Conservation (phyloP, 176 grass and related monocot species). For the Lolium perenne region DNA sequence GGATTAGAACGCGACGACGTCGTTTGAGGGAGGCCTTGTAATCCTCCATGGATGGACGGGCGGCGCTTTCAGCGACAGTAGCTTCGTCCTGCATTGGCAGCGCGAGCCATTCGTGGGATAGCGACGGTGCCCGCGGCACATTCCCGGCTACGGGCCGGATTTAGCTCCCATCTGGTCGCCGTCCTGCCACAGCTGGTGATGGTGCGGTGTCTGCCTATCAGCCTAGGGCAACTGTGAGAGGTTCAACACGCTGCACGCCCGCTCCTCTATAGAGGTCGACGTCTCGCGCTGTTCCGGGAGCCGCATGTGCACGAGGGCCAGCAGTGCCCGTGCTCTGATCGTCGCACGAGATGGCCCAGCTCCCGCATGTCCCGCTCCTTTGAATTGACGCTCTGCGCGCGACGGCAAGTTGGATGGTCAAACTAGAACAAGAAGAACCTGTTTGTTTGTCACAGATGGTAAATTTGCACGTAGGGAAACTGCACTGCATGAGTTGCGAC, state of each 20-base stretch:
- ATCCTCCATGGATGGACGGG: no score
- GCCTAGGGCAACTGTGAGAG: slow-evolving; percentile 36
- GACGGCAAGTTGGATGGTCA: background rate
- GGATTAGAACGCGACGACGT: slow-evolving; percentile 8
- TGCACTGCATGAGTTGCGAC: no score
- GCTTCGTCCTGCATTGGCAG: background rate
- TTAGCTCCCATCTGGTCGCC: slow-evolving; percentile 30
- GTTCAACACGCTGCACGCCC: slow-evolving; percentile 37
- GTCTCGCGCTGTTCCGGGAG: background rate
- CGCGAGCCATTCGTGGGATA: slow-evolving; percentile 37
- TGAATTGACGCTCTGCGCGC: background rate
- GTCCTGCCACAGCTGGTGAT: slow-evolving; percentile 29
- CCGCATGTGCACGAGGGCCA: slow-evolving; percentile 43
- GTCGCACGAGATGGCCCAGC: background rate
- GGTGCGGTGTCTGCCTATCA: slow-evolving; percentile 31
- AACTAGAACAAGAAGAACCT: background rate
- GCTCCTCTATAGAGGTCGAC: background rate
- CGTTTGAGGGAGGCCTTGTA: background rate
- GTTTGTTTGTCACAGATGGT: no score
- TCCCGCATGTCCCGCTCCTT: background rate
- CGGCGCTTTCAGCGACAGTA: background rate
- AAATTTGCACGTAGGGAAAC: no score
- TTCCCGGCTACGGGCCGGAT: slow-evolving; percentile 40
- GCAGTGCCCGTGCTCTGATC: background rate
- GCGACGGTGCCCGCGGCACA: slow-evolving; percentile 39